phyloP scores from a whole-genome alignment of 1,284 basidiomycete genomes.

The Cryptococcus hybrid region DNA sequence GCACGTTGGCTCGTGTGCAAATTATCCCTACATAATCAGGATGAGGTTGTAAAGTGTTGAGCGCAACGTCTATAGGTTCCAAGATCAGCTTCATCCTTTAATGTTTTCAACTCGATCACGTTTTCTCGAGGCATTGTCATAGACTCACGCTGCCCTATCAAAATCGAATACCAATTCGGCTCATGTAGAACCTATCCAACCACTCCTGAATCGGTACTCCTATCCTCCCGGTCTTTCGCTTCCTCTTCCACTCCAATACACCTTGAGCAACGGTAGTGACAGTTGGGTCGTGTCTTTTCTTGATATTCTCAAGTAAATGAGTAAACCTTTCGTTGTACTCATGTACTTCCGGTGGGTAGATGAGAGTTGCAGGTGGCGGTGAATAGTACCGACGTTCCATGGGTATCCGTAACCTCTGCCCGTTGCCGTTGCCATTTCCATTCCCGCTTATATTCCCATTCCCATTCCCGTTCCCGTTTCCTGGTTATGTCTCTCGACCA shows the following conservation, averaged over 20 bases:
- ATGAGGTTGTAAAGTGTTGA: constrained; percentile 86
- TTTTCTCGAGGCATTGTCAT: too few species aligned
- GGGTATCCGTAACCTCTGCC: constrained; percentile 36
- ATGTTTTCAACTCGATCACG: neutral
- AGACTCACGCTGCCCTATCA: constrained; percentile 68
- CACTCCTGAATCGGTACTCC: constrained; percentile 91
- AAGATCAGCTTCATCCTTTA: constrained; percentile 5
- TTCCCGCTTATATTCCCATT: neutral
- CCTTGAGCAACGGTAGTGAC: constrained; percentile 96
- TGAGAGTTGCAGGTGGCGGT: constrained; percentile 59
- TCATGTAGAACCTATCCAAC: constrained; percentile 97
- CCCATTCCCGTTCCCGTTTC: neutral
- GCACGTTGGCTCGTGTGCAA: constrained; percentile 91
- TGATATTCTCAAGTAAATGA: constrained; percentile 81
- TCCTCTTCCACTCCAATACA: constrained; percentile 62
- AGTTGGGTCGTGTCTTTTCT: constrained; percentile 93
- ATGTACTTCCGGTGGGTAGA: constrained; percentile 89
- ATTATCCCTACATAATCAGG: constrained; percentile 97
- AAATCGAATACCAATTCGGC: constrained; percentile 94
- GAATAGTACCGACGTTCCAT: constrained; percentile 68
- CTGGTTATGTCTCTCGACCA: neutral
- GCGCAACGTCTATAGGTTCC: constrained; percentile 67
- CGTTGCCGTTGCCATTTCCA: constrained; percentile 8
- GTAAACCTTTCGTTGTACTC: constrained; percentile 95
- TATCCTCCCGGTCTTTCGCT: constrained; percentile 47